A percentile compares a stretch with the other conserved stretches of the same genome.
Conservation (phyloP, 352 stramenopile genomes). For the Pythium catenulatum region DNA sequence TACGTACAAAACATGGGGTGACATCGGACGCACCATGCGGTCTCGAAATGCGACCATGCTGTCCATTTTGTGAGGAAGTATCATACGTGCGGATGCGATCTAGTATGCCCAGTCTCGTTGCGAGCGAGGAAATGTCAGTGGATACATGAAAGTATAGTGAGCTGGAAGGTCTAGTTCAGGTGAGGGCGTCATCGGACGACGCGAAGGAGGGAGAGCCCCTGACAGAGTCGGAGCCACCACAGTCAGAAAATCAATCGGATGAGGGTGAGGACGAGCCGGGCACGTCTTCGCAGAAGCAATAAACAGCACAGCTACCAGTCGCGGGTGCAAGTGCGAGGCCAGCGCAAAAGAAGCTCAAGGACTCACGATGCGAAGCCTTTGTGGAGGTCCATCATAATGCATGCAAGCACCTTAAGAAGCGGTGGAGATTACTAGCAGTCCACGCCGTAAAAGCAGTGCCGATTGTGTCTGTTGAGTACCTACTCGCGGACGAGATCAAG, state of each 20-base stretch:
- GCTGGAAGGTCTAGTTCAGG: background rate
- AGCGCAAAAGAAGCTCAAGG: background rate
- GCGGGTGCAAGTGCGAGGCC: background rate
- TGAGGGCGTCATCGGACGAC: background rate
- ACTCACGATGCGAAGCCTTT: background rate
- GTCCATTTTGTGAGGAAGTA: background rate
- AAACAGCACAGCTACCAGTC: too few relatives aligned
- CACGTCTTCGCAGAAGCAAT: background rate
- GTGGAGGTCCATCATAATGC: background rate
- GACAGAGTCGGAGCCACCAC: background rate
- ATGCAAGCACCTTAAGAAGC: background rate
- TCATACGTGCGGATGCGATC: background rate
- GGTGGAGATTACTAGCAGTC: background rate
- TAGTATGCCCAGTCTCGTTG: background rate
- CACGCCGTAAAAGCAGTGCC: background rate
- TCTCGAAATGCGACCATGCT: background rate
- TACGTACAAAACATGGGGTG: slow-evolving; percentile 44
- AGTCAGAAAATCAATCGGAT: background rate
- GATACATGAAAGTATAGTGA: background rate
- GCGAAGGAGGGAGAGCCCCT: too few relatives aligned
- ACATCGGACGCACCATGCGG: slow-evolving; percentile 4
- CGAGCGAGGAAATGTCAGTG: background rate
- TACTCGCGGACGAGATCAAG: background rate
- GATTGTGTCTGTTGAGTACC: background rate
- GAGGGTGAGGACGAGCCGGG: background rate